Evolutionary conservation across 441 rosid species (phyloP).

Genomic region (Corymbia citriodora): DNA sequence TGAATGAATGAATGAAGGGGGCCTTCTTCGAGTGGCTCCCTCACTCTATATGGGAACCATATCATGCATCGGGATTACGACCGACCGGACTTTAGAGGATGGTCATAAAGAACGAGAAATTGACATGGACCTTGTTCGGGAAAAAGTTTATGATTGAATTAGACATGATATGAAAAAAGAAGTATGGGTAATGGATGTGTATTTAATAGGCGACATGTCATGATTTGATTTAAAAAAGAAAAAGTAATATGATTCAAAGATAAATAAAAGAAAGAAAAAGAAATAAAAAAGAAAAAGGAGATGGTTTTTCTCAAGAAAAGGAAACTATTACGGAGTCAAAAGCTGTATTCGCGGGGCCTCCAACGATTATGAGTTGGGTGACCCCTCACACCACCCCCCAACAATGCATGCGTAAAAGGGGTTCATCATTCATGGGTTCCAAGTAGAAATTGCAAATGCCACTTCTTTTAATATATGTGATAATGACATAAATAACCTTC

Average conservation of each 20-base stretch:
- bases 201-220: not conserved
- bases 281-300: not conserved
- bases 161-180: rapidly evolving
- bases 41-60: not conserved
- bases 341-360: not conserved
- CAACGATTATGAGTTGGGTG: not conserved
- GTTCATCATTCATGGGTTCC: not conserved
- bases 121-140: not conserved
- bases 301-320: not conserved
- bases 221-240: not conserved
- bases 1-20: not conserved
- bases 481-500: rapidly evolving
- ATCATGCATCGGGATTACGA: not conserved
- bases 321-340: not conserved
- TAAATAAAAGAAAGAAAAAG: not conserved
- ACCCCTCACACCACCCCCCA: not conserved
- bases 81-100: not conserved
- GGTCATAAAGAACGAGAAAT: not conserved
- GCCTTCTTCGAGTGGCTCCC: not conserved
- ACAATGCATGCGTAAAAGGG: not conserved
- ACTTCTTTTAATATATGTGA: not conserved
- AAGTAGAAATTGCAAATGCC: not conserved
- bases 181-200: not conserved
- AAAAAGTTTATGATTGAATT: not conserved
- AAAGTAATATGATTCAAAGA: not conserved